Conservation (phyloP, 495 filamentous ascomycete species). For the Baudoinia panamericana region DNA sequence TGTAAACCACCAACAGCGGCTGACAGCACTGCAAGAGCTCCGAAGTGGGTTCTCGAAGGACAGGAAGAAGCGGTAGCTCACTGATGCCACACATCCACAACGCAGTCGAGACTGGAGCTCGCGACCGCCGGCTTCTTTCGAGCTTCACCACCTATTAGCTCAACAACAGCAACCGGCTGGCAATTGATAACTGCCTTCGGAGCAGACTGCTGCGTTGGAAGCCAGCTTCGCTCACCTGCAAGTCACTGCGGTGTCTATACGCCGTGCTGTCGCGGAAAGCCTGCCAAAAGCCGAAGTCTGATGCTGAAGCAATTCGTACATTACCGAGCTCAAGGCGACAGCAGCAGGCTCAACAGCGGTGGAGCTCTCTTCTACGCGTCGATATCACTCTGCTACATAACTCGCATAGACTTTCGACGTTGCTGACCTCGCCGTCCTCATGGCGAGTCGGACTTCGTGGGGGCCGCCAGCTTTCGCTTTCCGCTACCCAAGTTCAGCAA, state of each 20-base stretch:
- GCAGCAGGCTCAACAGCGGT: neutral
- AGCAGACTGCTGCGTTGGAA: neutral
- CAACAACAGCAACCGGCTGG: neutral
- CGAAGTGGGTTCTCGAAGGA: neutral
- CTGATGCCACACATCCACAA: neutral
- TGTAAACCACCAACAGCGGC: neutral
- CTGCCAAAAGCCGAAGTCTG: neutral
- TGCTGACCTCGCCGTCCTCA: neutral
- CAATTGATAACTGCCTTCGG: neutral
- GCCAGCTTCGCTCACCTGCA: neutral
- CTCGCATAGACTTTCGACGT: neutral
- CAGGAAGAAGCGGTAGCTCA: neutral
- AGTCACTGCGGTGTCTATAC: neutral
- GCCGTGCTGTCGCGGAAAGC: neutral
- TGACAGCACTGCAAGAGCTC: neutral
- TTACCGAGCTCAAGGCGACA: neutral
- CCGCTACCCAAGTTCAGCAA: too few relatives aligned
- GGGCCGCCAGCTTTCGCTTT: neutral
- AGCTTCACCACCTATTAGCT: neutral
- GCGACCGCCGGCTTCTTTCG: neutral
- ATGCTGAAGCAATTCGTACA: neutral
- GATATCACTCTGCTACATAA: neutral
- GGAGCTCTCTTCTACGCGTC: neutral
- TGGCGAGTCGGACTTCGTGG: neutral
- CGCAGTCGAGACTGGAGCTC: neutral